These are phyloP conservation scores for Dalbergia cultrata DNA, from an alignment of 306 rosid species.

Conservation along the genomic window DNA sequence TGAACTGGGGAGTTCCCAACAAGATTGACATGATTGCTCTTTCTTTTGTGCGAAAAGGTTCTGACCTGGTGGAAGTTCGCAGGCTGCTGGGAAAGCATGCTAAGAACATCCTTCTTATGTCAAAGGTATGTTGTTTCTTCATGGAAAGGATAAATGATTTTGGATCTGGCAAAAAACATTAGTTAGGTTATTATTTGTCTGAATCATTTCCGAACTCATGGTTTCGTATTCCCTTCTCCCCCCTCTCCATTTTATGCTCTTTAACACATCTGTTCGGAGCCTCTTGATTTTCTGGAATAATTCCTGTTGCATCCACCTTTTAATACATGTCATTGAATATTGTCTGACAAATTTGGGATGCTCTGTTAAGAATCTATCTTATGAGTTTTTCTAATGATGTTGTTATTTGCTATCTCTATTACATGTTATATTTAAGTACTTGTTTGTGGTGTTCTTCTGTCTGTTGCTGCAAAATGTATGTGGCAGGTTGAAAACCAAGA, in stretches of 20 bases:
- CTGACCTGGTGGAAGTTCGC: constrained; percentile 89
- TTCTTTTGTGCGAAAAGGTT: constrained; percentile 94
- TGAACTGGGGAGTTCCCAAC: constrained; percentile 90
- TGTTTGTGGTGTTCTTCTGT: constrained; percentile 1
- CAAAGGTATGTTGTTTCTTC: constrained; percentile 71
- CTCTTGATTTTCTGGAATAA: constrained; percentile 10
- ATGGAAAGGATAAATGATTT: constrained; percentile 4
- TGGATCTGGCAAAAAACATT: constrained; percentile 1
- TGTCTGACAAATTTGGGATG: constrained; percentile 19
- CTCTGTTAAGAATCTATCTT: constrained; percentile 12
- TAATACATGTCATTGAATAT: constrained; percentile 19
- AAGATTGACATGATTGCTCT: constrained; percentile 96
- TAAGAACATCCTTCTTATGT: constrained; percentile 92
- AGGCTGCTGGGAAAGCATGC: constrained; percentile 84
- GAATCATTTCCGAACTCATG: not conserved
- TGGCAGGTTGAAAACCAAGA: constrained; percentile 97
- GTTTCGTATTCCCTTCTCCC: constrained; percentile 2
- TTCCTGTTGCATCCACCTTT: constrained; percentile 6
- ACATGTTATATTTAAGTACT: constrained; percentile 19
- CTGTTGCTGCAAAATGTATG: constrained; percentile 25
- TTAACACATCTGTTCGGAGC: not conserved
- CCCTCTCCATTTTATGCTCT: not conserved
- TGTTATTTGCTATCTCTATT: constrained; percentile 7
- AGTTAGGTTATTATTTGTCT: constrained; percentile 10
- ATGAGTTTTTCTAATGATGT: not conserved